Conservation (phyloP, 1,284 basidiomycete genomes). For the Sphagnurus paluster region DNA sequence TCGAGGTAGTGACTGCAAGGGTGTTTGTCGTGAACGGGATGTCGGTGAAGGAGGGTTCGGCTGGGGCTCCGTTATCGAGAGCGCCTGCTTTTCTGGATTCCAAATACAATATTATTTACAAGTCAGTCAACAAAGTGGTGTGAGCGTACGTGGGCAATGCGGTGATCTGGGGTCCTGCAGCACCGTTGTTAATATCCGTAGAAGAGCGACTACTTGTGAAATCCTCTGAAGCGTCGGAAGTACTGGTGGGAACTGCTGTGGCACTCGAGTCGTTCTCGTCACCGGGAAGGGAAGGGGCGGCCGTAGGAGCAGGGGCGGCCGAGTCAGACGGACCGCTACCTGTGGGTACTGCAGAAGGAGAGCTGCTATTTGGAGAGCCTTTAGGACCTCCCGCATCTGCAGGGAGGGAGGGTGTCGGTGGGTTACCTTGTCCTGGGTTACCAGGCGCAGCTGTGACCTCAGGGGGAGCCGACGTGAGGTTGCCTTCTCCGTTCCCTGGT, state of each 20-base stretch:
- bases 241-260: conserved; percentile 4
- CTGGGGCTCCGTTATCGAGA: not conserved
- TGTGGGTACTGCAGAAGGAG: no score
- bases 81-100: not conserved
- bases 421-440: no score
- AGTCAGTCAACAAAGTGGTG: no score
- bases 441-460: no score
- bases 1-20: not conserved
- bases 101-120: not conserved
- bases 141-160: not conserved
- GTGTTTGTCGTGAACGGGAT: not conserved
- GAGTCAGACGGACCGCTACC: not conserved
- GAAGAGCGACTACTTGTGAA: not conserved
- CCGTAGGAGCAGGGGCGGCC: not conserved
- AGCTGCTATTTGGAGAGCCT: no score
- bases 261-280: not conserved
- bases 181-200: conserved; percentile 2
- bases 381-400: no score
- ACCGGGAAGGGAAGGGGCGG: not conserved
- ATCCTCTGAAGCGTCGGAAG: not conserved
- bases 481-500: not conserved
- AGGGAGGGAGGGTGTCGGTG: no score
- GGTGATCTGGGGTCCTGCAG: conserved; percentile 1
- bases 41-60: not conserved
- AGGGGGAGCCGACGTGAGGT: no score